Percentiles rank a stretch among this genome's conserved stretches.
These are phyloP conservation scores for Candida railenensis DNA, from an alignment of 805 yeast genomes.

Conservation along the genomic window DNA sequence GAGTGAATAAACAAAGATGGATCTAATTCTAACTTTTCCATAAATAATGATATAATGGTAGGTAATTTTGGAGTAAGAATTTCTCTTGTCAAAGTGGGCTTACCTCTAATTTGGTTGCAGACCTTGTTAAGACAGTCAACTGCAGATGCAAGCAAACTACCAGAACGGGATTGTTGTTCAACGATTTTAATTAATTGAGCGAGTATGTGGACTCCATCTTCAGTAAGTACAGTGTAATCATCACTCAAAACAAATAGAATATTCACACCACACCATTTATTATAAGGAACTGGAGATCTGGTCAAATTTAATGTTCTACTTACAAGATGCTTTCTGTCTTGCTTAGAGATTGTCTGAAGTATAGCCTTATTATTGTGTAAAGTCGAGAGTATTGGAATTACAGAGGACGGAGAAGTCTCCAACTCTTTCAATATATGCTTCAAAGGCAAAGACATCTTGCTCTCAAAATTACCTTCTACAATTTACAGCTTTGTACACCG, in stretches of 20 bases:
- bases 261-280: conserved; percentile 62
- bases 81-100: conserved; percentile 83
- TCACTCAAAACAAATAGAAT: conserved; percentile 44
- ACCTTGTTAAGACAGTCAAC: conserved; percentile 42
- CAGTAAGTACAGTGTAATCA: conserved; percentile 36
- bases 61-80: conserved; percentile 77
- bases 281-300: conserved; percentile 29
- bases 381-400: conserved; percentile 31
- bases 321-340: conserved; percentile 51
- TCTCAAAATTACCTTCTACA: background rate
- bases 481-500: no score
- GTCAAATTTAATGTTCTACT: conserved; percentile 35
- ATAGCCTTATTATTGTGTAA: conserved; percentile 27
- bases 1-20: conserved; percentile 35
- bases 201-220: conserved; percentile 40
- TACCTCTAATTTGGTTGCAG: conserved; percentile 61
- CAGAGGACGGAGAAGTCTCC: conserved; percentile 22
- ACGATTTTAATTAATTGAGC: conserved; percentile 41
- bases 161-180: conserved; percentile 32
- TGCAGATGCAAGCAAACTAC: conserved; percentile 19
- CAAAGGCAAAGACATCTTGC: conserved; percentile 20
- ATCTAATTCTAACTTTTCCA: conserved; percentile 36
- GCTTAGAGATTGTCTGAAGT: conserved; percentile 43
- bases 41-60: conserved; percentile 51
- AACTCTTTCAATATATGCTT: conserved; percentile 24